Evolutionary conservation across 306 rosid species (phyloP).

Genomic region (Cyamopsis tetragonoloba): DNA sequence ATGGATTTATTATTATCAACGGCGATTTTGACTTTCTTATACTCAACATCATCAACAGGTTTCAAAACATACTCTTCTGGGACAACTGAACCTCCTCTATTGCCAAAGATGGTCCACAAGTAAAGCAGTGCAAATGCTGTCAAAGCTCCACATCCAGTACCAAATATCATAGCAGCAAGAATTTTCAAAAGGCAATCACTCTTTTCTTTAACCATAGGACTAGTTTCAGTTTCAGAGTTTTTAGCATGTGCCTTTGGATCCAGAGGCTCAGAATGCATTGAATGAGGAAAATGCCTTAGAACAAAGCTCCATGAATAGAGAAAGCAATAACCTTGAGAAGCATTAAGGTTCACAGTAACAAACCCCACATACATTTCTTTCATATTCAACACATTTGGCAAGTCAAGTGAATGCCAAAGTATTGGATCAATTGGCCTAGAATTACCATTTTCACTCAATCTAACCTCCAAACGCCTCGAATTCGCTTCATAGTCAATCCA

Average conservation of each 20-base stretch:
- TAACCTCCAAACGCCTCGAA: conserved; percentile 61
- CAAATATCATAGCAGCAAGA: conserved; percentile 72
- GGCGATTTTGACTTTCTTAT: conserved; percentile 64
- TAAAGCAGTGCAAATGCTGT: conserved; percentile 54
- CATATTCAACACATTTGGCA: conserved; percentile 43
- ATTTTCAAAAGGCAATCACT: conserved; percentile 55
- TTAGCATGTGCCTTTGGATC: conserved; percentile 56
- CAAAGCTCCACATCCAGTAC: conserved; percentile 86
- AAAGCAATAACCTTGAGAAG: conserved; percentile 44
- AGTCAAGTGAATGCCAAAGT: conserved; percentile 49
- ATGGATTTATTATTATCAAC: conserved; percentile 60
- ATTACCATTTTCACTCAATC: conserved; percentile 48
- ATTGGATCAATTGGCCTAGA: conserved; percentile 58
- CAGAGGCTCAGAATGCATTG: conserved; percentile 85
- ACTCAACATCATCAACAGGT: conserved; percentile 56
- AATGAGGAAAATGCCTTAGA: conserved; percentile 51
- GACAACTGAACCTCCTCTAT: conserved; percentile 59
- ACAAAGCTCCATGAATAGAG: conserved; percentile 77
- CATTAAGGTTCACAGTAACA: conserved; percentile 35
- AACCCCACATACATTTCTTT: conserved; percentile 59
- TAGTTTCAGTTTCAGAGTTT: conserved; percentile 43
- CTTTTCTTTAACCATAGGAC: conserved; percentile 23
- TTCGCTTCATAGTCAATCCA: conserved; percentile 92
- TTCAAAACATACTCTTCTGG: conserved; percentile 62
- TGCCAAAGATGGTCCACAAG: conserved; percentile 72